Evolutionary conservation across 805 yeast species (phyloP), one percentile per base, ranked within the genome.

Genomic region (Saccharomycopsis olivae): DNA sequence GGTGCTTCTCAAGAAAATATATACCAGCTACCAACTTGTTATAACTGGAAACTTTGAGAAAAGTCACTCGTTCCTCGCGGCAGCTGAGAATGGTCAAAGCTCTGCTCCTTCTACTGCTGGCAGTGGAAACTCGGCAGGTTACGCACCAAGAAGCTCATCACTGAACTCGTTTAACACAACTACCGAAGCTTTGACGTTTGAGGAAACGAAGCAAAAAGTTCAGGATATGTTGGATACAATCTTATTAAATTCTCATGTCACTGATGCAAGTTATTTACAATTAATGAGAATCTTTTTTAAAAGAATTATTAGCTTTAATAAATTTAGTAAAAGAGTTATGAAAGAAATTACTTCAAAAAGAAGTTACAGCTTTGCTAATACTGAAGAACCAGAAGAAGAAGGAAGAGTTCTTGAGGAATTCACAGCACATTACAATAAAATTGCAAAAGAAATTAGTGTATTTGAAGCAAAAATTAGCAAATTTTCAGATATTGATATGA

Each of bases 151-250:
- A n/a, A n/a, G n/a, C n/a, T n/a, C n/a, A n/a, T n/a, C n/a, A n/a
- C n/a, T n/a, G n/a, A n/a, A n/a, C n/a, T n/a, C n/a, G n/a, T n/a
- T n/a, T n/a, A n/a, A n/a, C n/a, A n/a, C n/a, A n/a, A n/a, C n/a
- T n/a, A n/a, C n/a, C n/a, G 10, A 23, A 23, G 27, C 6, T 11
- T 28, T 28, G 30, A 28, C 28, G 14, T 31, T 30, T 3, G 29
- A 31, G 25, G 15, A 28, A 21, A 19, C 33, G 11, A 32, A 41
- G 21, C 19, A 38, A 13, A 19, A n/a, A 16, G 35, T 38, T n/a
- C 46, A 41, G 19, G 41, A 38, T 13, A 31, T 41, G 38, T 29
- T 41, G 16, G 46, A 41, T 31, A 38, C 23, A 15, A 38, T 41
- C 11, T 20, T 41, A 3, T 17, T 41, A 14, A 23, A 41, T 20